Conservation (phyloP, 1,284 basidiomycete species). For the Tetrapyrgos nigripes region DNA sequence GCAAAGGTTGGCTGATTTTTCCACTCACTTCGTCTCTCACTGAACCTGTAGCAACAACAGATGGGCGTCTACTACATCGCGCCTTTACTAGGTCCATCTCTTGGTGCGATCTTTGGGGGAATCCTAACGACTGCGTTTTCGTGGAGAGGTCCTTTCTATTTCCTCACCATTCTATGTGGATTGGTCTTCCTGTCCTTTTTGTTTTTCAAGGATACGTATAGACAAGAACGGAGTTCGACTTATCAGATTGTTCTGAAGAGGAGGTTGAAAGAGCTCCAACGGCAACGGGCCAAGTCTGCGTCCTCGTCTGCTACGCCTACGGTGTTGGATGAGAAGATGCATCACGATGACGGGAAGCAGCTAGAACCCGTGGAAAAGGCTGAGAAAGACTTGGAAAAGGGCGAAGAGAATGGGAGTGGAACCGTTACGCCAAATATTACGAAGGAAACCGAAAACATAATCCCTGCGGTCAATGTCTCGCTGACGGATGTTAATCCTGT, state of each 20-base stretch:
- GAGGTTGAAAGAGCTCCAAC: slow-evolving; percentile 29
- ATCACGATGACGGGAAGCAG: too few relatives aligned
- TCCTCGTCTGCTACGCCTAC: slow-evolving; percentile 2
- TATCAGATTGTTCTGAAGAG: slow-evolving; percentile 69
- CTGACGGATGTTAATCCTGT: slow-evolving; percentile 81
- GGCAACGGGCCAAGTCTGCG: slow-evolving; percentile 13
- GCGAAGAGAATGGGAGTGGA: too few relatives aligned
- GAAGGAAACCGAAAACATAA: slow-evolving; percentile 12
- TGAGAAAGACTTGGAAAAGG: slow-evolving; percentile 16
- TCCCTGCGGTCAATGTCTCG: slow-evolving; percentile 57
- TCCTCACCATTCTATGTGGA: slow-evolving; percentile 71
- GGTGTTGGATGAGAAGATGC: too few relatives aligned
- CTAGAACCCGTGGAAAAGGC: slow-evolving; percentile 10
- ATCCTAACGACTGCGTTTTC: slow-evolving; percentile 69
- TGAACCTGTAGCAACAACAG: slow-evolving; percentile 26
- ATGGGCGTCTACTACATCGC: slow-evolving; percentile 81
- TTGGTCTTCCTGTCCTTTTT: slow-evolving; percentile 64
- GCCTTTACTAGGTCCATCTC: slow-evolving; percentile 63
- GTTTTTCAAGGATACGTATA: slow-evolving; percentile 84
- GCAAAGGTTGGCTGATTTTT: slow-evolving; percentile 50
- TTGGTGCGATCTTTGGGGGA: slow-evolving; percentile 80
- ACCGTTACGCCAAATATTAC: slow-evolving; percentile 1
- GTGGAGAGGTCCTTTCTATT: slow-evolving; percentile 87
- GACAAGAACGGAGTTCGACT: slow-evolving; percentile 77
- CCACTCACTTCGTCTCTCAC: neutral